phyloP scores from a whole-genome alignment of 176 grass and related monocot species.

The Secale cereale region DNA sequence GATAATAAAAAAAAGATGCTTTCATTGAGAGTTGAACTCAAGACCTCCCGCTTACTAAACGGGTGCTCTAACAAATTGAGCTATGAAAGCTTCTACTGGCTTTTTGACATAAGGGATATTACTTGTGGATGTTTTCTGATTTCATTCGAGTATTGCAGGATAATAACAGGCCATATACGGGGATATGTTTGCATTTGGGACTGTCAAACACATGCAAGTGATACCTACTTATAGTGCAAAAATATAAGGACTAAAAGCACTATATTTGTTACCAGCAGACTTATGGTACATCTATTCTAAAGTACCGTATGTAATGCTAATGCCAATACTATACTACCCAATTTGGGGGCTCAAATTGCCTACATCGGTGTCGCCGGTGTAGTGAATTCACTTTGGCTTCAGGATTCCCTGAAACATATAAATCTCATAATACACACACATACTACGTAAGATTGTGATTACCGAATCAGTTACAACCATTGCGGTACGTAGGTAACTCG shows the following conservation, averaged over 20 bases:
- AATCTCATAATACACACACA: too few species aligned
- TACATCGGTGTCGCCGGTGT: too few species aligned
- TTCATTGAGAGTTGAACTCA: conserved; percentile 91
- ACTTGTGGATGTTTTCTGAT: neutral
- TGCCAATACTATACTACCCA: too few species aligned
- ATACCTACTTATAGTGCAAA: neutral
- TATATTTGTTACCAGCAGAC: neutral
- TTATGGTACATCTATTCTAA: neutral
- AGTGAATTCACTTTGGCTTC: too few species aligned
- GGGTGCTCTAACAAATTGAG: conserved; percentile 93
- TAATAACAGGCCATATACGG: neutral
- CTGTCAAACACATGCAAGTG: neutral
- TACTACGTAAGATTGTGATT: too few species aligned
- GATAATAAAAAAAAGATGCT: neutral
- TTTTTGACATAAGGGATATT: neutral
- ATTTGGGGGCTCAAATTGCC: too few species aligned
- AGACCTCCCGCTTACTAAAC: conserved; percentile 96
- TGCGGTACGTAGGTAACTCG: too few species aligned
- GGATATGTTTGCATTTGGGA: neutral
- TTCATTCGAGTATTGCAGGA: neutral
- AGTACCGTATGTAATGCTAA: too few species aligned
- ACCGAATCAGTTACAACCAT: too few species aligned
- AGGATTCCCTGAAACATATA: too few species aligned
- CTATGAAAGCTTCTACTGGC: conserved; percentile 27
- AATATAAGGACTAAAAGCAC: neutral